Base-by-base conservation (phyloP, 73 alveolate genomes). In the Uronychia binucleata region DNA sequence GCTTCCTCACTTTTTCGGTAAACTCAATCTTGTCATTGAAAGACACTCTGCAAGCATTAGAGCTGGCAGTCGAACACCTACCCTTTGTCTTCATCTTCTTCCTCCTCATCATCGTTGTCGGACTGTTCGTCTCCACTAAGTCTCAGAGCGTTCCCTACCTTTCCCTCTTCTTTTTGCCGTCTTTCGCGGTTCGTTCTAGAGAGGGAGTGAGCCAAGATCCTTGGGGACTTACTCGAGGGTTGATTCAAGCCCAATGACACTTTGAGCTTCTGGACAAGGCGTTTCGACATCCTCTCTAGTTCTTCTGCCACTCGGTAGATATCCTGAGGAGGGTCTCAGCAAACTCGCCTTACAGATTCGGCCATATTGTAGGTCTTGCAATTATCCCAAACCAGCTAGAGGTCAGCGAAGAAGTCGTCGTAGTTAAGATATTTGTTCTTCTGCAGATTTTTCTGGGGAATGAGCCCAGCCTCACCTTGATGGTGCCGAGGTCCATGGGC, bases 301-400 rank as follows among this genome's bases (percentile, higher is more conserved):
- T 86, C 86, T 30, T 92, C 90, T 30, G 95, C 97, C 83, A 59
- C 33, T 79, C 84, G 77, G 78, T 78, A 81, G 30, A 89, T 89
- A 26, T 85, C 94, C 77, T 57, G 46, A 26, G 27, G 11, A 79
- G 8, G 1, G 13, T 27, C 11, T 27, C 25, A 8, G 5, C 57
- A 14, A 28, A 29, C 82, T 29, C 82, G 78, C 78, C 32, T 67
- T 25, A 28, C 89, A 79, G 88, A 34, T 31, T 91, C 97, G 25
- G 90, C 83, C 34, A 83, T 86, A 82, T 96, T 96, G 88, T 95
- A 96, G n/a, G 95, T 83, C 83, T 94, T 92, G 91, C 99, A 96
- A 91, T 96, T 93, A 81, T 96, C 98, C 99, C 99, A 96, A 26
- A 96, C 90, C 58, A 94, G 88, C 86, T 88, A 93, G 25, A 96